Evolutionary conservation across 169 alveolate genomes (phyloP).

Genomic region (Cryptosporidium canis): DNA sequence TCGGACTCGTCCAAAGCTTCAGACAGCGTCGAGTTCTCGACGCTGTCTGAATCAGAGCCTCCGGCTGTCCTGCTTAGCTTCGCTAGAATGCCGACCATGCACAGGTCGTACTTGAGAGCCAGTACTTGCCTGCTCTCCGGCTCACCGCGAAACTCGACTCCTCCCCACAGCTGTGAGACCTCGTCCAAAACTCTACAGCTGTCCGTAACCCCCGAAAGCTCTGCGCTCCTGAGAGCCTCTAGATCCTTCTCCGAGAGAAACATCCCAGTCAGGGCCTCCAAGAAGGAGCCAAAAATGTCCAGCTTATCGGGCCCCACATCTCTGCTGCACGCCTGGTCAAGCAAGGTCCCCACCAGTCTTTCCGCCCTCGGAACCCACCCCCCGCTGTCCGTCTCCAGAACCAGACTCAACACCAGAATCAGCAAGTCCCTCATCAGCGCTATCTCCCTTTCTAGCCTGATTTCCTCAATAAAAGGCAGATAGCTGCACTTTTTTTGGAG

Average conservation of each 20-base stretch:
- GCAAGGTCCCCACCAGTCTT: neutral
- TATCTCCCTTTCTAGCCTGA: neutral
- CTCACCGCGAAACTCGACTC: neutral
- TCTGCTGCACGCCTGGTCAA: neutral
- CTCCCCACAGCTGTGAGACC: no score
- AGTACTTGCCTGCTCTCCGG: neutral
- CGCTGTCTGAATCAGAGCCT: neutral
- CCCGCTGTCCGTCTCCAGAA: neutral
- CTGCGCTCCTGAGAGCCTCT: no score
- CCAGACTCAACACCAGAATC: neutral
- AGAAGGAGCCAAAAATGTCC: no score
- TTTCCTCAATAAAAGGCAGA: conserved; percentile 46
- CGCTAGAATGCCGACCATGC: neutral
- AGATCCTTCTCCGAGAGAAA: no score
- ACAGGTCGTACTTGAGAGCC: neutral
- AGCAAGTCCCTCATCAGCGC: neutral
- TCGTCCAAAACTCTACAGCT: no score
- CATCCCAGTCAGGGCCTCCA: no score
- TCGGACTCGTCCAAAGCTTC: neutral
- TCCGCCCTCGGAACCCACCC: neutral
- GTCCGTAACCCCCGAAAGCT: no score
- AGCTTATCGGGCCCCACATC: neutral
- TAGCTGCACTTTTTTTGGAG: neutral
- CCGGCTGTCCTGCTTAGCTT: neutral
- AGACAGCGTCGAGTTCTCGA: neutral